Base-by-base conservation (phyloP, 257 asterid genomes). In the Gentiana dahurica region DNA sequence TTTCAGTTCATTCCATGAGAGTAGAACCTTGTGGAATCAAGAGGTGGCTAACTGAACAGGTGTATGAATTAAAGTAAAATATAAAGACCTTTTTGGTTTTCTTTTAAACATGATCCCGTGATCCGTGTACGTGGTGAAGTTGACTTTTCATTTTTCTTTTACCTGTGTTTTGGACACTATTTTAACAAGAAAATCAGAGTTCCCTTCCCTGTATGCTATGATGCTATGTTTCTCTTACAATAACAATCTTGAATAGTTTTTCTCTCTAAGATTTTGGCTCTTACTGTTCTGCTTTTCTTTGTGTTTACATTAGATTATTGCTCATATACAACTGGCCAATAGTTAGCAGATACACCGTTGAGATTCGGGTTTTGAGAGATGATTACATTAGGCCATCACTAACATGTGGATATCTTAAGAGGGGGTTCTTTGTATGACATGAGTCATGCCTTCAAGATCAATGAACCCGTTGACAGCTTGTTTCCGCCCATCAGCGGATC, bases 401-500 rank as follows among this genome's bases (percentile, higher is more conserved):
- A 78, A 73, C 2, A 81, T 75, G 88, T 62, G 62, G 72, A 71
- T 68, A 37, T 36, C 43, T 74, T 65, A 73, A 24, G 24, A 24
- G 83, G 63, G 77, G 83, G 81, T 73, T 76, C 59, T 79, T 72
- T 79, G 86, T 82, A 74, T 80, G 87, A 82, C 82, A 82, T 82
- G 91, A 82, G 91, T 82, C 74, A 82, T 82, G 91, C 55, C 77
- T 70, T 75, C 86, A 41, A 78, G 70, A 61, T 72, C 77, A 53
- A 77, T 77, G 85, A 83, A 83, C 72, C 36, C 72, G 72, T 67
- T 82, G 72, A 73, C 76, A 79, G 82, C 83, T 70, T 83, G 87
- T 71, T 75, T 83, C 65, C 77, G 80, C 71, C 85, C 87, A 54
- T 71, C 67, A 72, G 70, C 65, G 44, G 85, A 75, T 63, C 73